Base-by-base conservation (phyloP, 495 filamentous ascomycete species). In the Tuber aestivum region DNA sequence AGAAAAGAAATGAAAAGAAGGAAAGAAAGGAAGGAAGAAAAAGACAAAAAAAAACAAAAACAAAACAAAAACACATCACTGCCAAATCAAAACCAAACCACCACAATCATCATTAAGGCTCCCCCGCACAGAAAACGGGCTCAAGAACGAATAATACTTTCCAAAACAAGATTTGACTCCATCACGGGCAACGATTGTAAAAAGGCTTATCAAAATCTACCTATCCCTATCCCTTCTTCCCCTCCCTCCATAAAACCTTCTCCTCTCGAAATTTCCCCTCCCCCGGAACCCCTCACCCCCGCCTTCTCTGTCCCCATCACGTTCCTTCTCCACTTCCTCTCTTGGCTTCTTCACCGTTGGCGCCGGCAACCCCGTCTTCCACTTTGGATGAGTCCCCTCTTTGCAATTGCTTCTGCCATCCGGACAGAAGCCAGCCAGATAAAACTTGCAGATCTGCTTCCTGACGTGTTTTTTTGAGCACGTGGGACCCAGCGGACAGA, bases 391-490 rank as follows among this genome's bases (percentile, higher is more conserved):
- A 5, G 93, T 92, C 41, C 94, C 90, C 76, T 88, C 88, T 82
- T 89, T 88, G 83, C 96, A 98, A 0, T 76, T 83, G 76, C 88
- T 75, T 18, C 74, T 89, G 18, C 94, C 94, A 75, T 96, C 91
- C 0, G 95, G 95, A 83, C 95, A 99, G 85, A 99, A 99, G 1
- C 96, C 96, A 1, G 93, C 93, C 41, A 98, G 86, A 81, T 96
- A 99, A 84, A 89, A 97, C n/a, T 85, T 84, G 83, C 95, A 99
- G 1, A 97, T 82, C 65, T 88, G 88, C 44, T 92, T 89, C 42
- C 89, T 85, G 71, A 96, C 89, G 84, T 99, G 95, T 77, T 92
- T 91, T 85, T 97, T 92, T 16, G 91, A 90, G 83, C 95, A 99
- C 40, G 88, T 85, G 5, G 94, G 92, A 0, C 95, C 96, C 21